Conservation (phyloP, 2,329 filamentous ascomycete genomes). For the Exophiala oligosperma region DNA sequence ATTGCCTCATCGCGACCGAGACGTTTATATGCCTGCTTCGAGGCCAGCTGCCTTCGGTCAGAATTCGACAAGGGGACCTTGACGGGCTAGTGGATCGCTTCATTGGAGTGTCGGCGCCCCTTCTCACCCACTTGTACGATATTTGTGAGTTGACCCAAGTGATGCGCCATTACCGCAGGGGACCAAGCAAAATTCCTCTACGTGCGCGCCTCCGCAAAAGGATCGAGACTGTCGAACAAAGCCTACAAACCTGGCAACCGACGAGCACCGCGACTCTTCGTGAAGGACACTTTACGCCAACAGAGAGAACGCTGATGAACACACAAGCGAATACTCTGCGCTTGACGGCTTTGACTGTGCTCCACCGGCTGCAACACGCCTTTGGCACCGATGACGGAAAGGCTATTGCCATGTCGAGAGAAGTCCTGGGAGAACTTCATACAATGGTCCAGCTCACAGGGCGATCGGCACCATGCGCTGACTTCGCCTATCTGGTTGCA, state of each 20-base stretch:
- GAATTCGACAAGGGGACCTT: neutral
- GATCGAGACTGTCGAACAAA: neutral
- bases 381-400: neutral
- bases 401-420: slow-evolving; percentile 1
- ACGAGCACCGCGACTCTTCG: neutral
- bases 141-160: neutral
- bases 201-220: neutral
- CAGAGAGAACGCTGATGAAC: slow-evolving; percentile 3
- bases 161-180: neutral
- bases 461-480: neutral
- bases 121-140: slow-evolving; percentile 4
- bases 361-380: slow-evolving; percentile 3
- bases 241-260: neutral
- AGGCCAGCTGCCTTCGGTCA: slow-evolving; percentile 1
- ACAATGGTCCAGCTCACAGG: neutral
- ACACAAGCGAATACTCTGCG: slow-evolving; percentile 3
- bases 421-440: slow-evolving; percentile 2
- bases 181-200: neutral
- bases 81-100: slow-evolving; percentile 4
- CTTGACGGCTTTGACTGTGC: neutral
- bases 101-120: slow-evolving; percentile 2
- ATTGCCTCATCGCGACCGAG: slow-evolving; percentile 3
- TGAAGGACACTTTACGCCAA: neutral
- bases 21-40: slow-evolving; percentile 4
- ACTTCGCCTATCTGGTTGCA: slow-evolving; percentile 4